phyloP scores from a whole-genome alignment of 148 eudicot genomes.

The Chenopodium quinoa region DNA sequence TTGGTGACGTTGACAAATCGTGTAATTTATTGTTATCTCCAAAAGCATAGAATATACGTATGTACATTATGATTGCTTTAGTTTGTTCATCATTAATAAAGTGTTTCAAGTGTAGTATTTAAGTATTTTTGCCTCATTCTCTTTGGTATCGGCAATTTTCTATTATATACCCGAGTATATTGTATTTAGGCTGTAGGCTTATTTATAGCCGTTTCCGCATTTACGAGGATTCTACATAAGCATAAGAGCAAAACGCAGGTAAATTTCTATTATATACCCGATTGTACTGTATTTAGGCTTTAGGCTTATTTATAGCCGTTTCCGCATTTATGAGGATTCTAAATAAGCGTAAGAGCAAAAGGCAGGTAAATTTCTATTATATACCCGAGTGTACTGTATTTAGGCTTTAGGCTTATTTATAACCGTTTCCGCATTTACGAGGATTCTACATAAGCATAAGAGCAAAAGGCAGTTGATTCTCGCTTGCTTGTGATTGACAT shows the following conservation, averaged over 20 bases:
- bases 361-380: too few species aligned
- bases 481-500: neutral
- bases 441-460: too few species aligned
- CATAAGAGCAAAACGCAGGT: neutral
- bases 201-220: too few species aligned
- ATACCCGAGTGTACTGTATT: too few species aligned
- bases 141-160: neutral
- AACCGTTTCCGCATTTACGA: too few species aligned
- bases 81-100: neutral
- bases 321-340: too few species aligned
- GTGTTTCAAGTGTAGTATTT: neutral
- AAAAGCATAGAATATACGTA: conserved; percentile 7
- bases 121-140: neutral
- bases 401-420: too few species aligned
- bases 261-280: too few species aligned
- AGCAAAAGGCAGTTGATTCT: neutral
- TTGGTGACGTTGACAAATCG: neutral
- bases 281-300: too few species aligned
- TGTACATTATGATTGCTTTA: conserved; percentile 21
- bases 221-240: too few species aligned
- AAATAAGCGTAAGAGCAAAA: neutral
- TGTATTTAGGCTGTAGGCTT: too few species aligned
- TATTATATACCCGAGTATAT: neutral
- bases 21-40: conserved; percentile 4
- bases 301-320: too few species aligned